These are phyloP conservation scores for Pulveroboletus sp. DNA, from an alignment of 768 basidiomycete species.

Conservation along the genomic window DNA sequence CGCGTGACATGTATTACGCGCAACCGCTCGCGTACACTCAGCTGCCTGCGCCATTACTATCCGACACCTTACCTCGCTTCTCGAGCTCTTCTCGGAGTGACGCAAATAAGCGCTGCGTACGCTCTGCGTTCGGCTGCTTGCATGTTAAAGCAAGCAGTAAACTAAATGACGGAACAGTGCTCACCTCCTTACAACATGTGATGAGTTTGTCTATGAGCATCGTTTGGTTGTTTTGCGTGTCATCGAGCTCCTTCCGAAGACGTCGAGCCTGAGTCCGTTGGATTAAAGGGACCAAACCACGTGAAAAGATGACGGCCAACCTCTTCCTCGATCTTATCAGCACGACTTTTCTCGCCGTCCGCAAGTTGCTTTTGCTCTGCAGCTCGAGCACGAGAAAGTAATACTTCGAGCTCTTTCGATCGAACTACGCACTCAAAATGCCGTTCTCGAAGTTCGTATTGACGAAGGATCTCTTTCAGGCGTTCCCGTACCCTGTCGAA, in stretches of 20 bases:
- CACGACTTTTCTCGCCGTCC: conserved; percentile 67
- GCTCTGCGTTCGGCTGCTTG: conserved; percentile 73
- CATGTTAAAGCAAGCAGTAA: conserved; percentile 11
- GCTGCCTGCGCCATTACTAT: conserved; percentile 43
- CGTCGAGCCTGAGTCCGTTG: conserved; percentile 51
- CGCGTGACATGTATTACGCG: conserved; percentile 15
- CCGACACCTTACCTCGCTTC: conserved; percentile 55
- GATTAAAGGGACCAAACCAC: conserved; percentile 2
- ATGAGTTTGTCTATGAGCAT: conserved; percentile 82
- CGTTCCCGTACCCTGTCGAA: conserved; percentile 71
- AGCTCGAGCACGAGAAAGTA: conserved; percentile 82
- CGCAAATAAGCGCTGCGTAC: conserved; percentile 76
- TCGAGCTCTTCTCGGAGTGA: conserved; percentile 83
- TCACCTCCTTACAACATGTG: conserved; percentile 84
- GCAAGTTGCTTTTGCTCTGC: conserved; percentile 85
- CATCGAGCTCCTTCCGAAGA: conserved; percentile 74
- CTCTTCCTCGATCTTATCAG: conserved; percentile 73
- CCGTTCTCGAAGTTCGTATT: conserved; percentile 87
- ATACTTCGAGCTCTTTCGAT: conserved; percentile 87
- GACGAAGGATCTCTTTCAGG: conserved; percentile 81
- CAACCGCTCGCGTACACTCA: conserved; percentile 27
- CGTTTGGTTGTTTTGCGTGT: conserved; percentile 75
- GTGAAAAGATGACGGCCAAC: conserved; percentile 38
- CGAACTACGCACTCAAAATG: conserved; percentile 92
- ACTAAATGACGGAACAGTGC: conserved; percentile 21